phyloP scores from a whole-genome alignment of 2,329 filamentous ascomycete species.

The Stachybotrys chartarum region DNA sequence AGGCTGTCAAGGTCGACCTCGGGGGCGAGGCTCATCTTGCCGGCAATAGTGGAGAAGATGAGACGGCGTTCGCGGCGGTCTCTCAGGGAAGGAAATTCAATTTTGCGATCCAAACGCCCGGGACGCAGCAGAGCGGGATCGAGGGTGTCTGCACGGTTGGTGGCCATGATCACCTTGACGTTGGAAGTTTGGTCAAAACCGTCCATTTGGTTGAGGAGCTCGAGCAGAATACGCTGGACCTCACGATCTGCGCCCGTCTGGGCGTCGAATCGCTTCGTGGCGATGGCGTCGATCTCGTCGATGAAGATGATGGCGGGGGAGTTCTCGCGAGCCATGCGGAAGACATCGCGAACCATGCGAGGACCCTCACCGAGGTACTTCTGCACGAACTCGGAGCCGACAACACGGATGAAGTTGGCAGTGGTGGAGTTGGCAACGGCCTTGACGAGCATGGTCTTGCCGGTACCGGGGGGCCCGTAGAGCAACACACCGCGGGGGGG shows the following conservation, averaged over 20 bases:
- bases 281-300: conserved; percentile 97
- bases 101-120: conserved; percentile 94
- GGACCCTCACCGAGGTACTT: conserved; percentile 98
- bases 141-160: conserved; percentile 93
- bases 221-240: conserved; percentile 95
- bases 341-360: conserved; percentile 97
- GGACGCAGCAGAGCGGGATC: conserved; percentile 92
- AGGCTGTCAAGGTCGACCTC: conserved; percentile 95
- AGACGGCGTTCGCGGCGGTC: conserved; percentile 91
- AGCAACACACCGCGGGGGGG: conserved; percentile 92
- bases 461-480: conserved; percentile 91
- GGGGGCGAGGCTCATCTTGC: conserved; percentile 94
- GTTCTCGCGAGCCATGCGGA: conserved; percentile 98
- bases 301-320: conserved; percentile 99
- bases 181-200: conserved; percentile 98
- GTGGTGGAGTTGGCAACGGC: conserved; percentile 97
- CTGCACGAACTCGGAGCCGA: conserved; percentile 97
- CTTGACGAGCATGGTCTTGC: conserved; percentile 97
- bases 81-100: conserved; percentile 92
- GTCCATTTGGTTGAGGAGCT: conserved; percentile 99
- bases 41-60: conserved; percentile 95
- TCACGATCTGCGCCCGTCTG: conserved; percentile 97
- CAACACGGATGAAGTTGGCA: conserved; percentile 95
- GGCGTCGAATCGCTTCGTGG: conserved; percentile 97
- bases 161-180: conserved; percentile 99